Evolutionary conservation across 1,284 basidiomycete genomes (phyloP).

Genomic region (Sporisorium reilianum): DNA sequence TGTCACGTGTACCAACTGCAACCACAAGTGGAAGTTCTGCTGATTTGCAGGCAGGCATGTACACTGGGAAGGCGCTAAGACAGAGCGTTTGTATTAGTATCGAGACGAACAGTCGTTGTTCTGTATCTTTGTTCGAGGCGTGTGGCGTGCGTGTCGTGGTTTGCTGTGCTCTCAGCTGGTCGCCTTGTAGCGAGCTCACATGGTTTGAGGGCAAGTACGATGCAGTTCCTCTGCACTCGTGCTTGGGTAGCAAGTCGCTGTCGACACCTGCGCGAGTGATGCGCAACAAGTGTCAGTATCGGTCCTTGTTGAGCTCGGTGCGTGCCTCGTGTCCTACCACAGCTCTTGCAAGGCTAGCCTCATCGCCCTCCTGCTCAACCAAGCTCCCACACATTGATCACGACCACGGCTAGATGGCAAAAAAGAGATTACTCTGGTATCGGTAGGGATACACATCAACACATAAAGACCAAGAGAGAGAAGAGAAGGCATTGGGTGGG

Average conservation of each 20-base stretch:
- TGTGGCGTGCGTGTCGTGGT: neutral
- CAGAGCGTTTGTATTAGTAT: conserved; percentile 13
- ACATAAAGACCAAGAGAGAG: neutral
- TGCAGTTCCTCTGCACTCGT: too few species aligned
- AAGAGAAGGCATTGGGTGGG: neutral
- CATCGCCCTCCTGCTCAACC: too few species aligned
- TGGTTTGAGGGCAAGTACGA: too few species aligned
- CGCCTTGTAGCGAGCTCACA: too few species aligned
- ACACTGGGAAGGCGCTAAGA: too few species aligned
- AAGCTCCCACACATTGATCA: neutral
- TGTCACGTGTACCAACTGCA: conserved; percentile 66
- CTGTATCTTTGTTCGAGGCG: neutral
- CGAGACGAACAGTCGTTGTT: neutral
- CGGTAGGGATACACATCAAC: neutral
- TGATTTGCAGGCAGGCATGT: conserved; percentile 28
- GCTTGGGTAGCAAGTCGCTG: too few species aligned
- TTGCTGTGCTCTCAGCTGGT: neutral
- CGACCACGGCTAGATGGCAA: neutral
- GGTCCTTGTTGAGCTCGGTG: too few species aligned
- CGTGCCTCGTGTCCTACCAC: too few species aligned
- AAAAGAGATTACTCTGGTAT: conserved; percentile 3
- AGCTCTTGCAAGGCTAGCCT: too few species aligned
- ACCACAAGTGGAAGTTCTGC: conserved; percentile 68
- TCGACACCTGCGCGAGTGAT: too few species aligned
- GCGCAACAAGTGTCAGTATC: too few species aligned